phyloP scores from a whole-genome alignment of 2,329 filamentous ascomycete species.

The Pezicula neosporulosa region DNA sequence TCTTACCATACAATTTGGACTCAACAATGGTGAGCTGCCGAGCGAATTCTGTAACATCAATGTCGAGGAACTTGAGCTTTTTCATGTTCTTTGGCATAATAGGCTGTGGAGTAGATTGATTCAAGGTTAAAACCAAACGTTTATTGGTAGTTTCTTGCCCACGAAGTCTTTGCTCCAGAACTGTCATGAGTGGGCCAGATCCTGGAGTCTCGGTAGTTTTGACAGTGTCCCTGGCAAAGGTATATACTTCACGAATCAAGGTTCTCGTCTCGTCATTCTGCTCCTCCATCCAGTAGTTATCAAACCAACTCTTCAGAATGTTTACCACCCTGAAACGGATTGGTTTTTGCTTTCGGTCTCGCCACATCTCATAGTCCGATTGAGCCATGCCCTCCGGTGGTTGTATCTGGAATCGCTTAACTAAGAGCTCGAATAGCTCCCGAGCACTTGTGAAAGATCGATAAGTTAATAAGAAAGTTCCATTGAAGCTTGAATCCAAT shows the following conservation, averaged over 20 bases:
- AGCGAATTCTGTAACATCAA: conserved; percentile 95
- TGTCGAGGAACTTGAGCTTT: conserved; percentile 97
- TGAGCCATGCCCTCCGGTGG: conserved; percentile 77
- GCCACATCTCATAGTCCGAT: conserved; percentile 81
- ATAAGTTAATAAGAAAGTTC: conserved; percentile 96
- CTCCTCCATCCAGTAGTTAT: conserved; percentile 98
- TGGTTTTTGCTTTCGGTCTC: conserved; percentile 90
- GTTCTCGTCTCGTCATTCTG: conserved; percentile 79
- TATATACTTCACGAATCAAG: conserved; percentile 83
- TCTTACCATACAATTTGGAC: conserved; percentile 89
- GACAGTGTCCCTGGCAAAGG: conserved; percentile 87
- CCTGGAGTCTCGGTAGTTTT: conserved; percentile 92
- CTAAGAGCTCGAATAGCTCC: conserved; percentile 89
- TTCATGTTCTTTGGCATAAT: conserved; percentile 99
- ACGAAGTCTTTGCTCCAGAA: conserved; percentile 82
- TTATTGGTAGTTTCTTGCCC: conserved; percentile 86
- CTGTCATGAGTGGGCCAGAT: conserved; percentile 76
- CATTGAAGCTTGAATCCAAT: conserved; percentile 92
- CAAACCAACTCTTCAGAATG: conserved; percentile 97
- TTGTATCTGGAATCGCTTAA: conserved; percentile 88
- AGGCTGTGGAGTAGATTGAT: conserved; percentile 75
- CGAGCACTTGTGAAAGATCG: conserved; percentile 88
- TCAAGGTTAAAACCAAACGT: conserved; percentile 82
- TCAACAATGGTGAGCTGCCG: conserved; percentile 96
- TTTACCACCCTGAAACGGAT: conserved; percentile 97